Percentiles rank a stretch among this genome's conserved stretches.
Evolutionary conservation across 1,284 basidiomycete genomes (phyloP).

Genomic region (Vanrija humicola): DNA sequence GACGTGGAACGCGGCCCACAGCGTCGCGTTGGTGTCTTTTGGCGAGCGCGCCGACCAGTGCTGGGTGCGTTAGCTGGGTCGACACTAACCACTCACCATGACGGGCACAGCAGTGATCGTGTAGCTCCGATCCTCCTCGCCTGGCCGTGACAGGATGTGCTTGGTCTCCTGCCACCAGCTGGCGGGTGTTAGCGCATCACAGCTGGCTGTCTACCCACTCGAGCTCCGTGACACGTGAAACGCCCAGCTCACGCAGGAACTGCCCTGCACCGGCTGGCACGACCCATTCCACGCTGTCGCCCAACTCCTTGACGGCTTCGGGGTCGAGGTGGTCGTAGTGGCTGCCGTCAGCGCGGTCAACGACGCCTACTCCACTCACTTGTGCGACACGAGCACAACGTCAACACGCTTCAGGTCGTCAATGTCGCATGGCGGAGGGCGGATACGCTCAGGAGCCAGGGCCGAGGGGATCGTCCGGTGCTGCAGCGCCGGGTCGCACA

Average conservation of each 20-base stretch:
- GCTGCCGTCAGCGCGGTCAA: constrained; percentile 19
- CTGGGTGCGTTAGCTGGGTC: constrained; percentile 13
- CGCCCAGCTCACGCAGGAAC: constrained; percentile 38
- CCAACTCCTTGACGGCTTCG: constrained; percentile 41
- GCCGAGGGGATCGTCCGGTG: constrained; percentile 48
- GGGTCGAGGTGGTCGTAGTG: constrained; percentile 49
- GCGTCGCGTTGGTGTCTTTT: constrained; percentile 51
- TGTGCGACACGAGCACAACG: constrained; percentile 51
- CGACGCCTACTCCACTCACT: constrained; percentile 28
- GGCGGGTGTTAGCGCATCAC: neutral
- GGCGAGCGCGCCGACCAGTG: constrained; percentile 53
- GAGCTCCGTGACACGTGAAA: constrained; percentile 43
- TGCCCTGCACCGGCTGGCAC: constrained; percentile 42
- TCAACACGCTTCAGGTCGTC: constrained; percentile 49
- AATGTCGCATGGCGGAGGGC: constrained; percentile 48
- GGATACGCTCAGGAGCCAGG: constrained; percentile 48
- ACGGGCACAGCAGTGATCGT: constrained; percentile 43
- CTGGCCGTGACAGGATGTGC: constrained; percentile 24
- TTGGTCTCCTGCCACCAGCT: constrained; percentile 47
- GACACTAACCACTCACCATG: constrained; percentile 30
- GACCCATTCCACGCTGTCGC: constrained; percentile 45
- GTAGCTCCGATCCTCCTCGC: constrained; percentile 28
- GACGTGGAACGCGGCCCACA: constrained; percentile 51
- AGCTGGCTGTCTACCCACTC: constrained; percentile 37
- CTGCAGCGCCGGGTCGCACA: constrained; percentile 54